Conservation (phyloP, 2,329 filamentous ascomycete species). For the Colletotrichum coccodes region DNA sequence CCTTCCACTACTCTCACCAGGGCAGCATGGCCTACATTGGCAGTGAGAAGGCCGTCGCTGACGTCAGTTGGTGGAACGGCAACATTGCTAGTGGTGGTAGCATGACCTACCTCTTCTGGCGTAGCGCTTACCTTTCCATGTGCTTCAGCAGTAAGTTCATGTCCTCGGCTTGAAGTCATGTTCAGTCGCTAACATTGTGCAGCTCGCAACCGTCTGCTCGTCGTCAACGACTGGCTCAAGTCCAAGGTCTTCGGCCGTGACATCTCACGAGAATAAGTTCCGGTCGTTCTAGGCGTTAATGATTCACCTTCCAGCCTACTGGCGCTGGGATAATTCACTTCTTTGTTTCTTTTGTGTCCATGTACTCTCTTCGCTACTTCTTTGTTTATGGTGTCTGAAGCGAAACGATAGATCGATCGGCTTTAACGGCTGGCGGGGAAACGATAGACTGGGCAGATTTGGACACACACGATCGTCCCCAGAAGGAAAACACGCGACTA, state of each 20-base stretch:
- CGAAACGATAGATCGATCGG: slow-evolving; percentile 33
- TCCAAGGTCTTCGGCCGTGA: slow-evolving; percentile 97
- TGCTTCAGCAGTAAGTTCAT: slow-evolving; percentile 94
- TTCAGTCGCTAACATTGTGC: slow-evolving; percentile 30
- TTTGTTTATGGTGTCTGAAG: slow-evolving; percentile 27
- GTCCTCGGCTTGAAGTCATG: not conserved
- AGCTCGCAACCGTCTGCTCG: slow-evolving; percentile 95
- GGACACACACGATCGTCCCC: slow-evolving; percentile 19
- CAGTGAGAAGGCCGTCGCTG: slow-evolving; percentile 96
- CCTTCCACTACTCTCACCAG: slow-evolving; percentile 99
- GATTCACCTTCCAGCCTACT: slow-evolving; percentile 7
- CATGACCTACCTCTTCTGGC: slow-evolving; percentile 98
- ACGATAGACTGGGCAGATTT: slow-evolving; percentile 31
- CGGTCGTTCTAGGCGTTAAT: slow-evolving; percentile 22
- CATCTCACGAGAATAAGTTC: slow-evolving; percentile 80
- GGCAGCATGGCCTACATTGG: slow-evolving; percentile 97
- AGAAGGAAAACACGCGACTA: slow-evolving; percentile 20
- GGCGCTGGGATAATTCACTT: slow-evolving; percentile 16
- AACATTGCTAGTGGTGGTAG: slow-evolving; percentile 94
- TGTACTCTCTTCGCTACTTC: slow-evolving; percentile 13
- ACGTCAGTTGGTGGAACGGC: slow-evolving; percentile 96
- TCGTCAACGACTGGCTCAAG: slow-evolving; percentile 96
- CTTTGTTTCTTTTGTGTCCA: slow-evolving; percentile 14
- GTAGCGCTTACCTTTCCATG: slow-evolving; percentile 98
- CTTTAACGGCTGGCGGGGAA: slow-evolving; percentile 30